phyloP scores from a whole-genome alignment of 1,139 yeast genomes.

The Ashbya aceris region DNA sequence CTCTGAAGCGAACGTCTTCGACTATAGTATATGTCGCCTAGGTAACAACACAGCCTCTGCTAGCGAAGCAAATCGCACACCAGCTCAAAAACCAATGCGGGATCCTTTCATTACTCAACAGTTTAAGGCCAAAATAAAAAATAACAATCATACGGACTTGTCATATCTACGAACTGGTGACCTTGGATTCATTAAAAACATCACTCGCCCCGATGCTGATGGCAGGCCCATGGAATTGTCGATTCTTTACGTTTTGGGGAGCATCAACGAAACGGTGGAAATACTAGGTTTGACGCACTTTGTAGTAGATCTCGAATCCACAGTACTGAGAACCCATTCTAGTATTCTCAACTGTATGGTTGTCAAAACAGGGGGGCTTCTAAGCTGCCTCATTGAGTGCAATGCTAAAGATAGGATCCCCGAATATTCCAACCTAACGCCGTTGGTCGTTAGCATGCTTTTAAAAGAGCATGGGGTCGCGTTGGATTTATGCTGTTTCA shows the following conservation, averaged over 20 bases:
- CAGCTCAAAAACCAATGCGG: constrained; percentile 16
- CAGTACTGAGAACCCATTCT: constrained; percentile 60
- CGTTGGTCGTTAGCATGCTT: constrained; percentile 70
- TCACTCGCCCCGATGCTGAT: constrained; percentile 38
- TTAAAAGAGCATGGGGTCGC: constrained; percentile 76
- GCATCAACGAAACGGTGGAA: constrained; percentile 83
- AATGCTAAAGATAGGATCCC: constrained; percentile 36
- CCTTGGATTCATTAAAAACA: constrained; percentile 79
- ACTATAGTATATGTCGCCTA: constrained; percentile 43
- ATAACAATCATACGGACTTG: constrained; percentile 50
- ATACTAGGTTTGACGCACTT: constrained; percentile 86
- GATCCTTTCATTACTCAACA: constrained; percentile 39
- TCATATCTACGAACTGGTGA: constrained; percentile 85
- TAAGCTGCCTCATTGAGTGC: constrained; percentile 72
- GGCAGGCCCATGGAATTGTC: constrained; percentile 52
- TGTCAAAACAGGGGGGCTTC: constrained; percentile 75
- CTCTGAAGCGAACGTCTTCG: constrained; percentile 69
- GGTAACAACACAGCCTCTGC: constrained; percentile 27
- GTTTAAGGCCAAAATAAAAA: constrained; percentile 44
- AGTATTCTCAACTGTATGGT: constrained; percentile 54
- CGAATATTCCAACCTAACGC: constrained; percentile 58
- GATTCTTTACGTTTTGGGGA: constrained; percentile 76
- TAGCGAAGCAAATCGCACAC: constrained; percentile 6
- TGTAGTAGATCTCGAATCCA: constrained; percentile 72
- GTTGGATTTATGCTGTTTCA: constrained; percentile 79